These are phyloP conservation scores for Dictyostelium brefeldianum DNA, from an alignment of 78 protist genomes.

Conservation along the genomic window DNA sequence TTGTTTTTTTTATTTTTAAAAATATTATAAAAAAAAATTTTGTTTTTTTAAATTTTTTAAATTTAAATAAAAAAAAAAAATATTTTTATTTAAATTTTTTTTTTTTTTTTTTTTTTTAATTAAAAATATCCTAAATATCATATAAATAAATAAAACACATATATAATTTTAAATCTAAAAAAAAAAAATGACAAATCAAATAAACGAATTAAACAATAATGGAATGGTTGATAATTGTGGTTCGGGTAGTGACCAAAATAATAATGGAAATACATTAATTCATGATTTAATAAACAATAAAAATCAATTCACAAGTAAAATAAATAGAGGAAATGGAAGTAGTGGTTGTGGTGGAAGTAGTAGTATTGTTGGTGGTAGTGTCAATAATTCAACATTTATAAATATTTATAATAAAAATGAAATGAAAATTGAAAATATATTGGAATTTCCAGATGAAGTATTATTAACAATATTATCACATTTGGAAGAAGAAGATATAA, in stretches of 20 bases:
- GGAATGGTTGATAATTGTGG: not conserved
- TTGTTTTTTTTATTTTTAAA: no score
- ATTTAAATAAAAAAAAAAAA: no score
- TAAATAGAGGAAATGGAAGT: slow-evolving; percentile 9
- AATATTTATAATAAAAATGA: no score
- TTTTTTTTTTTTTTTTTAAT: no score
- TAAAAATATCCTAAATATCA: not conserved
- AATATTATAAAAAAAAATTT: no score
- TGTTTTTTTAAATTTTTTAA: no score
- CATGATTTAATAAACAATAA: no score
- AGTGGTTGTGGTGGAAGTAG: not conserved
- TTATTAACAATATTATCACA: slow-evolving; percentile 35
- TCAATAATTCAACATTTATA: not conserved
- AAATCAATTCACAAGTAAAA: not conserved
- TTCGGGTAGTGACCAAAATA: not conserved
- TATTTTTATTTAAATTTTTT: no score
- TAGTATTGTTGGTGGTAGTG: not conserved
- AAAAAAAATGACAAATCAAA: not conserved
- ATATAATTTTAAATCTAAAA: not conserved
- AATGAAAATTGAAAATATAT: not conserved
- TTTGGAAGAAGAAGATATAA: slow-evolving; percentile 48
- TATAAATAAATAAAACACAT: not conserved
- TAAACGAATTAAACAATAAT: not conserved
- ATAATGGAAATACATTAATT: not conserved
- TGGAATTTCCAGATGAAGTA: slow-evolving; percentile 62